phyloP scores from a whole-genome alignment of 768 basidiomycete species.

The Hortiboletus campestris region DNA sequence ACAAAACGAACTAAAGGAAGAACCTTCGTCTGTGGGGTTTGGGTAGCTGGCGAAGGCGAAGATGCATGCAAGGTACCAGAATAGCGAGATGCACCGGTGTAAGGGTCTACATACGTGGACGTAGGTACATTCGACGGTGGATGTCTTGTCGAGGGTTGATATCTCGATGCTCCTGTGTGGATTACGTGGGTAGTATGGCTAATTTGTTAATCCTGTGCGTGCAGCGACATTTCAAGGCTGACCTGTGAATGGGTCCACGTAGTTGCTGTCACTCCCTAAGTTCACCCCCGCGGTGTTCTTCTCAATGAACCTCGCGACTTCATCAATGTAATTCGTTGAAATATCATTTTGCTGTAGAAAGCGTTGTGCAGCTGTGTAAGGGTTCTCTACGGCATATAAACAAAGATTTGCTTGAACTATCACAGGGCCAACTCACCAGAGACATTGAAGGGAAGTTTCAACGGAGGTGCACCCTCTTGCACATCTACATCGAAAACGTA shows the following conservation, averaged over 20 bases:
- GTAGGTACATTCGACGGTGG: constrained; percentile 29
- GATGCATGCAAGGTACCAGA: constrained; percentile 39
- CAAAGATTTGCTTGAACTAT: not conserved
- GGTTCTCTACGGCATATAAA: constrained; percentile 64
- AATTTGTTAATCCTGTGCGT: not conserved
- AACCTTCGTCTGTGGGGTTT: constrained; percentile 37
- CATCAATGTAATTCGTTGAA: constrained; percentile 77
- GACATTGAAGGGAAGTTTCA: constrained; percentile 93
- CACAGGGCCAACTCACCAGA: constrained; percentile 50
- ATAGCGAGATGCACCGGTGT: constrained; percentile 70
- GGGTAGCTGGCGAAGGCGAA: constrained; percentile 30
- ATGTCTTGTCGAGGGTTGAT: constrained; percentile 44
- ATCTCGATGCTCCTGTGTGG: constrained; percentile 60
- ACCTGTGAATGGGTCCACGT: constrained; percentile 91
- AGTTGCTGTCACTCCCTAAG: constrained; percentile 60
- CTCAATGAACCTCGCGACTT: constrained; percentile 92
- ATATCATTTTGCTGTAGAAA: constrained; percentile 86
- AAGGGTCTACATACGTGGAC: constrained; percentile 60
- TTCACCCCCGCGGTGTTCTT: constrained; percentile 81
- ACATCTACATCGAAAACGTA: constrained; percentile 99
- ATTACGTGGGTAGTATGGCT: not conserved
- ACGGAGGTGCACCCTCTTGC: constrained; percentile 84
- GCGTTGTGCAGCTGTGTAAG: constrained; percentile 82
- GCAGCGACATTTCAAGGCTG: constrained; percentile 6
- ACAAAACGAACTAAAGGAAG: constrained; percentile 50